Percentiles rank a stretch among this genome's conserved stretches.
These are phyloP conservation scores for Dendrobium huoshanense DNA, from an alignment of 106 monocot genomes.

Conservation along the genomic window DNA sequence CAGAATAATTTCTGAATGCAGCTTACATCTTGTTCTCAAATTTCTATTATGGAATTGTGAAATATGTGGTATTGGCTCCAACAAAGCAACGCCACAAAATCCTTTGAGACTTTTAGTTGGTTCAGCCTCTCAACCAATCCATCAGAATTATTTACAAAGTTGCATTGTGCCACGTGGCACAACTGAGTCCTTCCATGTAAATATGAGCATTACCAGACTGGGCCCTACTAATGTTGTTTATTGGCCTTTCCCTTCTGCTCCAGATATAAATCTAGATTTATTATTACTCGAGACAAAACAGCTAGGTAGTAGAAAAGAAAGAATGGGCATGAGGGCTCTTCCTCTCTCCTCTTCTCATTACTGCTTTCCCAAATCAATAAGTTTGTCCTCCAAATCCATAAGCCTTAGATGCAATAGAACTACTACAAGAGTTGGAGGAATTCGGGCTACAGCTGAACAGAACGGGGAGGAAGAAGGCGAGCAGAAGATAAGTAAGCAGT, in stretches of 20 bases:
- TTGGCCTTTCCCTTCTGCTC: not conserved
- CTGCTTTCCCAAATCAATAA: constrained; percentile 2
- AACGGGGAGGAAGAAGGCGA: constrained; percentile 8
- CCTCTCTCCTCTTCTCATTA: constrained; percentile 41
- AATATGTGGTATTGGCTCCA: no score
- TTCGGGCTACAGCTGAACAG: constrained; percentile 34
- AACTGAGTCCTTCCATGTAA: not conserved
- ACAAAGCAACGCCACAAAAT: no score
- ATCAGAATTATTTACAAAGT: not conserved
- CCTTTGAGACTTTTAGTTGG: no score
- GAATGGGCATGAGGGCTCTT: constrained; percentile 40
- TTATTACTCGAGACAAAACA: not conserved
- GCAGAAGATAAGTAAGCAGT: constrained; percentile 41
- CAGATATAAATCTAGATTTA: not conserved
- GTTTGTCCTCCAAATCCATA: not conserved
- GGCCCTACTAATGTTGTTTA: not conserved
- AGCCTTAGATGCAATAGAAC: constrained; percentile 13
- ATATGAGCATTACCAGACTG: not conserved
- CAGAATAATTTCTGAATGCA: no score
- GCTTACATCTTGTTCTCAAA: no score
- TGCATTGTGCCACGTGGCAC: not conserved
- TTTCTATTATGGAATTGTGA: no score
- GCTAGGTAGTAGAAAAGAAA: not conserved
- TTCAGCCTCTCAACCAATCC: not conserved
- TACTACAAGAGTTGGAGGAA: constrained; percentile 11